A percentile compares a stretch with the other conserved stretches of the same genome.
phyloP scores from a whole-genome alignment of 2,329 filamentous ascomycete species.

The Sporothrix pallida region DNA sequence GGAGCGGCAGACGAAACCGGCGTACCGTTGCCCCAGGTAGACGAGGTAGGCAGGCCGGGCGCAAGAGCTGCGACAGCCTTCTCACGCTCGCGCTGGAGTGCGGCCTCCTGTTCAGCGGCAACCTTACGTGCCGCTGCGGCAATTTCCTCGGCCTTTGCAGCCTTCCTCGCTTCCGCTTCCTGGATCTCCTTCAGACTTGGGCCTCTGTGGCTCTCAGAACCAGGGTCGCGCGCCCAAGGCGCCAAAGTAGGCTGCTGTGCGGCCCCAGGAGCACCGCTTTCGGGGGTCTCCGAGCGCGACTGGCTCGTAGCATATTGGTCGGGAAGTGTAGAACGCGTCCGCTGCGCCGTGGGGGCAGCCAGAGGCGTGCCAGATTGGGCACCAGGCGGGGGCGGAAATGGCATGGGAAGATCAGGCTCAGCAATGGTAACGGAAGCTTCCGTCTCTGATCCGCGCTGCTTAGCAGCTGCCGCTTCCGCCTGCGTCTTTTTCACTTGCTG shows the following conservation, averaged over 20 bases:
- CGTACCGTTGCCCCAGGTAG: conserved; percentile 85
- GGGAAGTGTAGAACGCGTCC: conserved; percentile 81
- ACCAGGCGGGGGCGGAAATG: conserved; percentile 72
- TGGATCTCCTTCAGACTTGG: conserved; percentile 97
- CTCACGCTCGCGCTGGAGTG: conserved; percentile 64
- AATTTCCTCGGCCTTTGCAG: conserved; percentile 83
- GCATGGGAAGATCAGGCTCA: conserved; percentile 75
- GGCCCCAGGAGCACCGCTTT: conserved; percentile 46
- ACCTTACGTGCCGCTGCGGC: conserved; percentile 79
- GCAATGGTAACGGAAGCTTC: conserved; percentile 45
- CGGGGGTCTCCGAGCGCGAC: conserved; percentile 80
- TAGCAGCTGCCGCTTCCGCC: conserved; percentile 53
- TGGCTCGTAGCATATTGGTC: conserved; percentile 66
- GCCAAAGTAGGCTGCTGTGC: conserved; percentile 73
- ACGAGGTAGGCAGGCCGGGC: conserved; percentile 82
- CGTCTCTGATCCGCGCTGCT: conserved; percentile 62
- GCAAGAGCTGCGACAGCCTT: conserved; percentile 62
- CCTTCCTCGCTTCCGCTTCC: conserved; percentile 90
- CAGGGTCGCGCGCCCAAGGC: conserved; percentile 91
- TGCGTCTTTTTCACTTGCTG: conserved; percentile 83
- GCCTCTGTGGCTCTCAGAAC: conserved; percentile 72
- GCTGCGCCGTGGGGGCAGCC: conserved; percentile 86
- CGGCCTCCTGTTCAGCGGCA: conserved; percentile 78
- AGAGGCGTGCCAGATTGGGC: conserved; percentile 74
- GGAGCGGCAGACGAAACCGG: conserved; percentile 67